Evolutionary conservation across 2,329 filamentous ascomycete genomes (phyloP).

Genomic region (Monilinia vaccinii-corymbosi): DNA sequence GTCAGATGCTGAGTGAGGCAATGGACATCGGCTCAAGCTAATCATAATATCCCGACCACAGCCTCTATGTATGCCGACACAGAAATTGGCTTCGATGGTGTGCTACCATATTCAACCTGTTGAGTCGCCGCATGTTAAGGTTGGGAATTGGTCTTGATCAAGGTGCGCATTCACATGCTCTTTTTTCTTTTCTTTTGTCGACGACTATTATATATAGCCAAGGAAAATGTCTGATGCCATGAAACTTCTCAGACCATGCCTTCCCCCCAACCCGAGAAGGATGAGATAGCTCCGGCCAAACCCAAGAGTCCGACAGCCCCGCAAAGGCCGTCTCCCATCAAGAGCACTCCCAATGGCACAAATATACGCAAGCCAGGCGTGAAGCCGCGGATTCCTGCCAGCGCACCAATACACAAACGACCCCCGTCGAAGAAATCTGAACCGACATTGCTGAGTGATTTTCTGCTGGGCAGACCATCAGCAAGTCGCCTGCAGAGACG

Average conservation of each 20-base stretch:
- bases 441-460: conserved; percentile 46
- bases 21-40: background rate
- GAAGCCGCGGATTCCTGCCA: conserved; percentile 19
- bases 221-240: background rate
- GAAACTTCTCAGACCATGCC: conserved; percentile 8
- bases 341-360: conserved; percentile 19
- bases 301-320: conserved; percentile 10
- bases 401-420: conserved; percentile 22
- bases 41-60: background rate
- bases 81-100: conserved; percentile 4
- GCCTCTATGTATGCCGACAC: conserved; percentile 1
- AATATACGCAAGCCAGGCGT: conserved; percentile 15
- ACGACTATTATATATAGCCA: background rate
- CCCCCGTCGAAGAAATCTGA: conserved; percentile 26
- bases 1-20: background rate
- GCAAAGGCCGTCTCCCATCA: conserved; percentile 14
- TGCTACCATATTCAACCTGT: background rate
- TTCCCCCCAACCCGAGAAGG: conserved; percentile 8
- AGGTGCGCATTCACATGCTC: conserved; percentile 9
- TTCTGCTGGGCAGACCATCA: conserved; percentile 47
- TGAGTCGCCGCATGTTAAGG: conserved; percentile 10
- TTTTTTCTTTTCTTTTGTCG: background rate
- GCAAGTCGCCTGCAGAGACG: conserved; percentile 43
- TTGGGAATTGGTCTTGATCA: conserved; percentile 11
- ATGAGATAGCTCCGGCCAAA: conserved; percentile 8